These are phyloP conservation scores for Starmerella etchellsii DNA, from an alignment of 805 yeast species.

Conservation along the genomic window DNA sequence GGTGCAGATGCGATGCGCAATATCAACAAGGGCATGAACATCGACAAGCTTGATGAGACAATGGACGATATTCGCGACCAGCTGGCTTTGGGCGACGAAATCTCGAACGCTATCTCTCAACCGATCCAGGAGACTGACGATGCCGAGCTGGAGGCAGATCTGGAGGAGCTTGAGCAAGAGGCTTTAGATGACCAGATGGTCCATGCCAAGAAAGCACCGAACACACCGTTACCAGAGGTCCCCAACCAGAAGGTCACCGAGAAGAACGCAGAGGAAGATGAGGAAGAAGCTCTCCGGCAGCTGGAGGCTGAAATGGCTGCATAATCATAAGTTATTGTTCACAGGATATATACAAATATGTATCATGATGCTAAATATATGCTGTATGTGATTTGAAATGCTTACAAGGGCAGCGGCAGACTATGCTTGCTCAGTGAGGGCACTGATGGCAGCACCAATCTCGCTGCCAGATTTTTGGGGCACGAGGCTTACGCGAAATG, in stretches of 20 bases:
- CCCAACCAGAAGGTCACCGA: constrained; percentile 19
- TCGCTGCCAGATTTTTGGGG: constrained; percentile 19
- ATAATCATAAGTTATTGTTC: not conserved
- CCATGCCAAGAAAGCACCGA: constrained; percentile 33
- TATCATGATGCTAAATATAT: not conserved
- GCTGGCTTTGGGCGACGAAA: constrained; percentile 88
- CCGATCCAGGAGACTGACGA: constrained; percentile 78
- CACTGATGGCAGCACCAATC: constrained; percentile 17
- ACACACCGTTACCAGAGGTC: constrained; percentile 25
- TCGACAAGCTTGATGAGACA: constrained; percentile 91
- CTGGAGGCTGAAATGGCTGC: constrained; percentile 35
- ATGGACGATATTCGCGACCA: constrained; percentile 98
- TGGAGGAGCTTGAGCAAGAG: constrained; percentile 78
- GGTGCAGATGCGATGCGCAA: constrained; percentile 95
- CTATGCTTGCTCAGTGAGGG: not conserved
- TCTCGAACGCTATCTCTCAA: constrained; percentile 88
- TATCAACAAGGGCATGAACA: constrained; percentile 87
- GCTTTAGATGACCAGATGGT: constrained; percentile 48
- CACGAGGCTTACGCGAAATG: constrained; percentile 7
- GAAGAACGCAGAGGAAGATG: constrained; percentile 28
- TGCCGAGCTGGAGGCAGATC: constrained; percentile 89
- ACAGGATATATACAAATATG: no score
- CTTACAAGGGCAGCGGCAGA: not conserved
- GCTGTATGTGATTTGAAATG: not conserved
- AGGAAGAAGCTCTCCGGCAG: constrained; percentile 33